Base-by-base conservation (phyloP, 2,329 filamentous ascomycete genomes). In the Plenodomus lindquistii region DNA sequence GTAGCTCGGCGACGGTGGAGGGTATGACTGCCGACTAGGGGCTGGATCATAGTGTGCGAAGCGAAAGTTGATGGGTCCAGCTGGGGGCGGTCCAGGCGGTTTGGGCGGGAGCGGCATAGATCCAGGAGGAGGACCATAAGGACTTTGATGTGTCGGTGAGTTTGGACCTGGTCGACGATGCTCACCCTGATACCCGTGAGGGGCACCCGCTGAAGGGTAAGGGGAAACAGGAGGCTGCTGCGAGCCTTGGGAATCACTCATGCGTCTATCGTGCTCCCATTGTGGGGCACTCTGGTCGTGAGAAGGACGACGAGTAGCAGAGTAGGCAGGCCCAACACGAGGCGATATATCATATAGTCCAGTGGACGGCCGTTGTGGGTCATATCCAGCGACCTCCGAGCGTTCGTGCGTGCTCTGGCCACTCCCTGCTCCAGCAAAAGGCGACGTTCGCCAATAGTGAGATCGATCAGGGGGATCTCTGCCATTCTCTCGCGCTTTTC, bases 1-100 rank as follows among this genome's bases (percentile, higher is more conserved):
- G 43, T 66, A 67, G 20, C 42, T 57, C 34, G 61, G 54, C 20
- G 60, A 48, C 34, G 59, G 50, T n/a, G 60, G 56, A 40, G 63
- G 60, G 31, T 64, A 65, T 5, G 57, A 18, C 13, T 57, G 37
- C 24, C 61, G 55, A 15, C 60, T 54, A 17, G 66, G 65, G 8
- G 57, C 60, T n/a, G 69, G 67, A 42, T 70, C 67, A 40, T 71
- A 71, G 43, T 70, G 66, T 21, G 67, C 67, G 37, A 71, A 71
- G 21, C 67, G 67, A 43, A 62, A 71, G 50, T 67, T 70, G 37
- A 65, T 58, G 16, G 63, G 59, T 9, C 46, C 45, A 31, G 55
- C 55, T 29, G 65, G 60, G 29, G 59, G 58, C 17, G 66, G 61
- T 16, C 60, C 63, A 36, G 66, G 58, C n/a, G 67, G 62, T 19